Conservation (phyloP, 768 basidiomycete genomes). For the Naganishia antarctica region DNA sequence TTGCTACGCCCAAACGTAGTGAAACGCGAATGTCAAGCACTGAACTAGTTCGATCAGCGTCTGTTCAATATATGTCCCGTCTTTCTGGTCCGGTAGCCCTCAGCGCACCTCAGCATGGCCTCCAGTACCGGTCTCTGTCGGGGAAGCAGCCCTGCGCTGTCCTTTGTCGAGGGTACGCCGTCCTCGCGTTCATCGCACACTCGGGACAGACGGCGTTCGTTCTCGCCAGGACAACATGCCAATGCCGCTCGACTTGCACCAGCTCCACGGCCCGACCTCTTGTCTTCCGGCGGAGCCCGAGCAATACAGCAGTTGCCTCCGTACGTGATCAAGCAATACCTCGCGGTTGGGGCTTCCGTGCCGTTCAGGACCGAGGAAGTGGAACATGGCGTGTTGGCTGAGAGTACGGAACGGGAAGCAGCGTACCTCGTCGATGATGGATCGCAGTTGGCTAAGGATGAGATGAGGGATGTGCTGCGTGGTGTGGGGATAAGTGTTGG, state of each 20-base stretch:
- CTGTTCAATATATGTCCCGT: no score
- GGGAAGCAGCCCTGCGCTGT: background rate
- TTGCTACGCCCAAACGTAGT: no score
- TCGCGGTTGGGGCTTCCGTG: background rate
- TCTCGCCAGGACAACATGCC: background rate
- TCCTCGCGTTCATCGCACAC: background rate
- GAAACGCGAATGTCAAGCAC: no score
- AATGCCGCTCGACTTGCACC: background rate
- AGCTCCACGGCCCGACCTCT: background rate
- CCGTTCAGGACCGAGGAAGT: background rate
- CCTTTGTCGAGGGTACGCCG: background rate
- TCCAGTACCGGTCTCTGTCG: no score
- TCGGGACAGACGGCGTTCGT: background rate
- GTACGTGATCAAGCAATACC: background rate
- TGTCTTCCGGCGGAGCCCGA: background rate
- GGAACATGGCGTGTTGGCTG: background rate
- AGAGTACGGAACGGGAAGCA: background rate
- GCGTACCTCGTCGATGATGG: conserved; percentile 11
- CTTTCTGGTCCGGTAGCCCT: no score
- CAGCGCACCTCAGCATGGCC: no score
- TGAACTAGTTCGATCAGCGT: no score
- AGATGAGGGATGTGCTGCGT: background rate
- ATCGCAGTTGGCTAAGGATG: conserved; percentile 2
- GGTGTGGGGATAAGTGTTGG: background rate
- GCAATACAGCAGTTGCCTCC: background rate